Percentiles rank a stretch among this genome's conserved stretches.
Evolutionary conservation across 768 basidiomycete genomes (phyloP).

Genomic region (Lactarius pseudohatsudake): DNA sequence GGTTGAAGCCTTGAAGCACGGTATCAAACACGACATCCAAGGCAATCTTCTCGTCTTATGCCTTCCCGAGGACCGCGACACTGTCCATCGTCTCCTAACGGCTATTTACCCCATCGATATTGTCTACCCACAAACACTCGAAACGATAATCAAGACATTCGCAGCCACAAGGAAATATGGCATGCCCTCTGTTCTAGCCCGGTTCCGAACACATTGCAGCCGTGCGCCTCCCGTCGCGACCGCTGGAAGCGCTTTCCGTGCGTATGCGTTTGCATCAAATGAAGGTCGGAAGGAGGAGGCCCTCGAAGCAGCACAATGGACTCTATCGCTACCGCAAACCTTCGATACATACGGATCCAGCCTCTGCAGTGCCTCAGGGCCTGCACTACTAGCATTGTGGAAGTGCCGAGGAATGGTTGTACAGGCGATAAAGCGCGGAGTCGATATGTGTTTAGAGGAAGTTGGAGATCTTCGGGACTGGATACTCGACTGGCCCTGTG

Average conservation of each 20-base stretch:
- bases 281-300: constrained; percentile 11
- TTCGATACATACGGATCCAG: constrained; percentile 2
- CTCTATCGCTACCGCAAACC: constrained; percentile 1
- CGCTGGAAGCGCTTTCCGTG: constrained; percentile 8
- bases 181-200: constrained; percentile 6
- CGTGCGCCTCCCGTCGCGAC: constrained; percentile 1
- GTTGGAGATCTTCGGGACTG: constrained; percentile 12
- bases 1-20: not conserved
- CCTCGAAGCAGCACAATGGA: constrained; percentile 6
- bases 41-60: constrained; percentile 6
- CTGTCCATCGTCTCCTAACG: constrained; percentile 19
- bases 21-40: not conserved
- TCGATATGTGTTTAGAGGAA: not conserved
- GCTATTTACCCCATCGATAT: constrained; percentile 19
- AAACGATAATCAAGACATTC: constrained; percentile 10
- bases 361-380: constrained; percentile 8
- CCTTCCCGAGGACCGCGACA: constrained; percentile 16
- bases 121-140: constrained; percentile 12
- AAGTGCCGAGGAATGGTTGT: not conserved
- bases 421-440: not conserved
- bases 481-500: not conserved
- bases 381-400: constrained; percentile 12
- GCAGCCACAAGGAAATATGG: constrained; percentile 4
- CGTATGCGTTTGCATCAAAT: constrained; percentile 11
- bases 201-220: constrained; percentile 5